Evolutionary conservation across 2,329 filamentous ascomycete genomes (phyloP).

Genomic region (Sodiomyces alkalinus): DNA sequence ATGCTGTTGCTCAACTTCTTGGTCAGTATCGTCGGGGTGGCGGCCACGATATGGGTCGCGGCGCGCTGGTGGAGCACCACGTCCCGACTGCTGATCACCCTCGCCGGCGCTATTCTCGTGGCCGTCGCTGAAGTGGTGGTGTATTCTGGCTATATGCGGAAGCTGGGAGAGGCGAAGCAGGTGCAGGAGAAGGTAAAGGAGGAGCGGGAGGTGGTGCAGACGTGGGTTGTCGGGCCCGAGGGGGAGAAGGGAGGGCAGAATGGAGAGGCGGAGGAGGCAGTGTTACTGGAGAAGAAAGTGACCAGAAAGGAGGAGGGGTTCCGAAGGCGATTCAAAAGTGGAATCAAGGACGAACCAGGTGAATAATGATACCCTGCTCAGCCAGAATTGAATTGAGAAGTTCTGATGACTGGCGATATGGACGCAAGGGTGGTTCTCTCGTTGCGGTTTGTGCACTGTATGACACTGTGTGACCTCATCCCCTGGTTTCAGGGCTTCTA

Average conservation of each 20-base stretch:
- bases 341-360: too few relatives aligned
- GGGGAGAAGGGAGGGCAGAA: slow-evolving; percentile 13
- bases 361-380: too few relatives aligned
- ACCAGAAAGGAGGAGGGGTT: slow-evolving; percentile 3
- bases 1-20: slow-evolving; percentile 82
- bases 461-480: too few relatives aligned
- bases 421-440: too few relatives aligned
- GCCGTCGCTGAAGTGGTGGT: slow-evolving; percentile 65
- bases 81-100: slow-evolving; percentile 51
- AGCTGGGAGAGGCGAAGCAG: slow-evolving; percentile 51
- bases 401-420: too few relatives aligned
- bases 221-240: slow-evolving; percentile 46
- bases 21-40: slow-evolving; percentile 68
- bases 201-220: slow-evolving; percentile 53
- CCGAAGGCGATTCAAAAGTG: slow-evolving; percentile 4
- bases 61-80: slow-evolving; percentile 64
- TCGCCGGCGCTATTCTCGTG: slow-evolving; percentile 55
- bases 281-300: slow-evolving; percentile 3
- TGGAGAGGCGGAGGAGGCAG: background rate
- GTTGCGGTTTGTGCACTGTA: too few relatives aligned
- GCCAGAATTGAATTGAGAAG: too few relatives aligned
- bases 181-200: slow-evolving; percentile 46
- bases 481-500: too few relatives aligned
- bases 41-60: slow-evolving; percentile 62
- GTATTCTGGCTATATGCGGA: slow-evolving; percentile 60